phyloP scores from a whole-genome alignment of 805 yeast genomes.

The Suhomyces sp. region DNA sequence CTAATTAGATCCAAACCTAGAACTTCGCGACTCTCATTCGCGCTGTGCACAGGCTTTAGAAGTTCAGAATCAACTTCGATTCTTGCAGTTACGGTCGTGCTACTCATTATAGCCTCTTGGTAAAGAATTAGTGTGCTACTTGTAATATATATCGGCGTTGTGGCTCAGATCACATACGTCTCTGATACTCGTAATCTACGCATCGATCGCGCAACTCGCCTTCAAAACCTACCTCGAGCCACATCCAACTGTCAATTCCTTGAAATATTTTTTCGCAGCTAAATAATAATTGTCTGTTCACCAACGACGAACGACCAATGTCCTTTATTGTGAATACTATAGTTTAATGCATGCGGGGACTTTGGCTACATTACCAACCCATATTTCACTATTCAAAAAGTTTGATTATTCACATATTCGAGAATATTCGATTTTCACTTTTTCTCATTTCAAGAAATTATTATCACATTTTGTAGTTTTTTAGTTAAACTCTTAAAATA shows the following conservation, averaged over 20 bases:
- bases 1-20: constrained; percentile 10
- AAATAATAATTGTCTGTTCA: not conserved
- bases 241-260: not conserved
- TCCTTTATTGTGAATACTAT: not conserved
- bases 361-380: not conserved
- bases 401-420: too few species aligned
- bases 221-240: not conserved
- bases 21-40: constrained; percentile 4
- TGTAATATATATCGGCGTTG: not conserved
- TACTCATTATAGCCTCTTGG: not conserved
- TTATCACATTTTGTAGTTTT: too few species aligned
- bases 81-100: not conserved
- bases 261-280: not conserved
- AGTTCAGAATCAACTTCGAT: constrained; percentile 15
- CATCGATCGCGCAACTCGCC: not conserved
- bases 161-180: not conserved
- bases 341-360: too few species aligned
- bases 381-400: too few species aligned
- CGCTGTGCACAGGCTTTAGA: constrained; percentile 12
- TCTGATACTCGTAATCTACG: not conserved
- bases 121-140: not conserved
- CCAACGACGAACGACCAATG: not conserved
- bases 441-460: too few species aligned
- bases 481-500: too few species aligned
- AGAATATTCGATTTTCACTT: too few species aligned